A percentile compares a stretch with the other conserved stretches of the same genome.
Conservation (phyloP, 2,329 filamentous ascomycete species). For the Epichloe brachyelytri region DNA sequence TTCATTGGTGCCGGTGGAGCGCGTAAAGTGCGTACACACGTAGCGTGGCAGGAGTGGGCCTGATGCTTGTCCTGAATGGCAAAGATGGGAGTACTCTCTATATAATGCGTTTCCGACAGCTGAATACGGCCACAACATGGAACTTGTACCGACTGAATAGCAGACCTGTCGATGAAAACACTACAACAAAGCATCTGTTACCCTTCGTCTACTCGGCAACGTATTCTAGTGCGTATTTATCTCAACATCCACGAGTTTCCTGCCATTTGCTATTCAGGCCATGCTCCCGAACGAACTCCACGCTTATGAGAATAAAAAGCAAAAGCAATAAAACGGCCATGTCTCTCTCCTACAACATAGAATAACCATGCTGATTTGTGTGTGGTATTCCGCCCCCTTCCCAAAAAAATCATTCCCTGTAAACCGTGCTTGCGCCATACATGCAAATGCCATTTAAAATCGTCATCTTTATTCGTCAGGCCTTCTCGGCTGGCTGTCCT, state of each 20-base stretch:
- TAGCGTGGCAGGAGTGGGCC: not conserved
- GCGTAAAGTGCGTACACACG: not conserved
- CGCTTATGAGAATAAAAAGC: not conserved
- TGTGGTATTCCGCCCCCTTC: not conserved
- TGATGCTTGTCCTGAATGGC: not conserved
- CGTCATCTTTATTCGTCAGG: not conserved
- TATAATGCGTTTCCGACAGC: too few relatives aligned
- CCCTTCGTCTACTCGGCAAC: not conserved
- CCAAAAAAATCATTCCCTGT: not conserved
- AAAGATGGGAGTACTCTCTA: too few relatives aligned
- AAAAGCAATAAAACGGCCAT: not conserved
- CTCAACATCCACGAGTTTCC: not conserved
- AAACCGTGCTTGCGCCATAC: not conserved
- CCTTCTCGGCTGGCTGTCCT: not conserved
- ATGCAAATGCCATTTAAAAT: not conserved
- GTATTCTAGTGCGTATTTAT: not conserved
- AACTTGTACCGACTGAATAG: not conserved
- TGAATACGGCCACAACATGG: too few relatives aligned
- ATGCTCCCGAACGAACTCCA: not conserved
- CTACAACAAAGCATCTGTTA: not conserved
- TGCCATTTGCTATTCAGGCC: not conserved
- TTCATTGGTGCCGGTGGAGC: not conserved
- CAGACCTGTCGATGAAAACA: not conserved
- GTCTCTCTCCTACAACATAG: not conserved
- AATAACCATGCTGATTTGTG: not conserved